These are phyloP conservation scores for Trametes coccinea DNA, from an alignment of 768 basidiomycete species.

Conservation along the genomic window DNA sequence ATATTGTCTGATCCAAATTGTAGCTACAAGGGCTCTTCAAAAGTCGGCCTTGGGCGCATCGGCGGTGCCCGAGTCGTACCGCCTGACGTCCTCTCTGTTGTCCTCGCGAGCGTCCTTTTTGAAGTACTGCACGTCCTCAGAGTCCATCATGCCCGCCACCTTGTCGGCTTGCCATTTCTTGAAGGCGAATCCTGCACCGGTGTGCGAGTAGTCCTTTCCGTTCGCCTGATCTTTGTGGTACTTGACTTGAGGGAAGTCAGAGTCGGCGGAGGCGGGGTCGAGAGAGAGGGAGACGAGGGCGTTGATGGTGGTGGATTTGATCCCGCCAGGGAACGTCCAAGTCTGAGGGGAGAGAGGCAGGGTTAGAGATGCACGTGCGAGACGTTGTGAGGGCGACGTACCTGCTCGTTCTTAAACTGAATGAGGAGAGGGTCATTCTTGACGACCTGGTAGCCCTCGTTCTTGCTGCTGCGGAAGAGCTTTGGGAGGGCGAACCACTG, in stretches of 20 bases:
- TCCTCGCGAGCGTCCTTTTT: constrained; percentile 25
- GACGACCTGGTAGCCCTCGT: constrained; percentile 39
- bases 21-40: neutral
- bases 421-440: constrained; percentile 39
- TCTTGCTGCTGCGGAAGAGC: constrained; percentile 38
- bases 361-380: too few species aligned
- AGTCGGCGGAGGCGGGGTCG: constrained; percentile 41
- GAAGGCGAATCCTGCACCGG: constrained; percentile 42
- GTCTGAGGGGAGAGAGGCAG: constrained; percentile 24
- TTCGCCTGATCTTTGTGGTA: constrained; percentile 45
- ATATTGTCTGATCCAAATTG: neutral
- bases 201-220: constrained; percentile 44
- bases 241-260: constrained; percentile 41
- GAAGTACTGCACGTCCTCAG: constrained; percentile 27
- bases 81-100: constrained; percentile 24
- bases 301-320: constrained; percentile 43
- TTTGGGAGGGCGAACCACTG: constrained; percentile 45
- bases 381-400: too few species aligned
- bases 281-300: constrained; percentile 42
- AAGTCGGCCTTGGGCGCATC: constrained; percentile 23
- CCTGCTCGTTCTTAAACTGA: constrained; percentile 47
- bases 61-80: constrained; percentile 21
- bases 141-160: constrained; percentile 28
- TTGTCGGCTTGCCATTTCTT: constrained; percentile 42
- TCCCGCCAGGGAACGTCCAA: constrained; percentile 41